Evolutionary conservation across 306 rosid species (phyloP), one percentile per base, ranked within the genome.

Genomic region (Carpinus viminea): DNA sequence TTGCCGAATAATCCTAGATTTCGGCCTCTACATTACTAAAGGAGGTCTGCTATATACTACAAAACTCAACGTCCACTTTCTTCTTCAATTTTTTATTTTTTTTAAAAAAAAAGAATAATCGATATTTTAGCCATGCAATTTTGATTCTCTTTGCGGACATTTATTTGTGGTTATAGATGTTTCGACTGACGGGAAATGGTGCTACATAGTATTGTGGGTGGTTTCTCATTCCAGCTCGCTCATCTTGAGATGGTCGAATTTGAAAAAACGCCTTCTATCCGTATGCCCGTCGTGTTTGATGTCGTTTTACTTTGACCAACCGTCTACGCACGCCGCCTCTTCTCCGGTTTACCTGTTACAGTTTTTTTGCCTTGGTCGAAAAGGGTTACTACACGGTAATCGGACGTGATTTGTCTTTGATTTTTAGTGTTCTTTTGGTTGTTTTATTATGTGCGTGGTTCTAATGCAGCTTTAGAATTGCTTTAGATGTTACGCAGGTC

Each of bases 131-230:
- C 45, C 45, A 5, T 66, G 5, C 15, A 69, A 10, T 45, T 34
- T 38, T 78, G 28, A 18, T 73, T 31, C 51, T 72, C 7, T 12
- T 73, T 4, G 69, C 41, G 38, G 56, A 20, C 70, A 74, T 81
- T 74, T 43, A 74, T 81, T 74, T 43, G 8, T 61, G 41, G 26
- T n/a, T 77, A 36, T 59, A 90, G 97, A 90, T 74, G 69, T 89
- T 70, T 89, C 96, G 26, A 92, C 96, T 28, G 96, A 87, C 85
- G 93, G 97, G 24, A 76, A 84, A 76, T 92, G 97, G 97, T 92
- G 93, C 86, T 92, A 87, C 83, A n/a, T 90, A 56, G 86, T 92
- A 59, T 78, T 92, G 65, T 90, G 92, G 97, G 88, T 89, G 4
- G 78, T 83, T 82, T 92, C 93, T 66, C 82, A 75, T 77, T 74